Base-by-base conservation (phyloP, 768 basidiomycete genomes). In the Trametopsis cervina region DNA sequence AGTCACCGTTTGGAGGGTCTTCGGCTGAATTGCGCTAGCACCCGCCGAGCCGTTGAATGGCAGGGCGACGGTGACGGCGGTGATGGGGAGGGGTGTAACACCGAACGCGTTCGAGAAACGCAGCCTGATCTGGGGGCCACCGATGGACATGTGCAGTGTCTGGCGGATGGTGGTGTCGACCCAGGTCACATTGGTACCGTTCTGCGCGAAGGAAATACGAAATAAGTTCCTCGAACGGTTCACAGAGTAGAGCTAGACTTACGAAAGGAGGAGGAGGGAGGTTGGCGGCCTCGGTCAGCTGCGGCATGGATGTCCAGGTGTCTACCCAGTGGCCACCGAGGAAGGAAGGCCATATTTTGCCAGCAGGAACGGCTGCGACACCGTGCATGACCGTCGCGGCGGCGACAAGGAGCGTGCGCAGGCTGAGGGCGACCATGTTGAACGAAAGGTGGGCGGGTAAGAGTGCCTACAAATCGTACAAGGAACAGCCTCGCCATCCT, bases 31-130 rank as follows among this genome's bases (percentile, higher is more conserved):
- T 9, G 62, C 60, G 21, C 65, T 63, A 0, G 61, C 62, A 1
- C 73, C 74, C 5, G 71, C 65, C 5, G 59, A 54, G 5, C 66
- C 69, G 29, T 63, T 61, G 0, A 56, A 43, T 4, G 75, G 73
- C 2, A 70, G 57, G 0, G 72, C 72, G 40, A 76, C 57, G 27
- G 69, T 70, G 4, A 66, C 72, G 2, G 67, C 66, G n/a, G 70
- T 72, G 46, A 76, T 73, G 33, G 66, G 65, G 12, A 76, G 61
- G 45, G 68, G 61, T 25, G 64, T 68, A 1, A 59, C 56, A 3
- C 74, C 74, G 49, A 78, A 78, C 12, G 63, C 68, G 56, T 78
- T 78, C 43, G 73, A 75, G 45, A 78, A 62, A 24, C 70, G 67
- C 17, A 78, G 41, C 22, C 74, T 71, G 50, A 76, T 68, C 21